A percentile compares a stretch with the other conserved stretches of the same genome.
These are phyloP conservation scores for Saturnispora hagleri DNA, from an alignment of 805 yeast species.

Conservation along the genomic window DNA sequence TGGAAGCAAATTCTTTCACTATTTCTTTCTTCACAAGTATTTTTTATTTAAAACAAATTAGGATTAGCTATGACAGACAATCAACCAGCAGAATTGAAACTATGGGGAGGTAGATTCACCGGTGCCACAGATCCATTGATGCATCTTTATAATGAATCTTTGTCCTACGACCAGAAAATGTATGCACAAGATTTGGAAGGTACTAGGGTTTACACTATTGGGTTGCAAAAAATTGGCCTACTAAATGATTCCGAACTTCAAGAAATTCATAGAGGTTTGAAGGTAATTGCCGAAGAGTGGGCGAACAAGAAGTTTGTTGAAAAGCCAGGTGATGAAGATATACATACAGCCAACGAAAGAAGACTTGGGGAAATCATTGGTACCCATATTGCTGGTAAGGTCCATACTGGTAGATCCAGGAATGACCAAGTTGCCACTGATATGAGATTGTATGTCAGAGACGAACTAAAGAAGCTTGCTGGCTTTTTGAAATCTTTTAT, in stretches of 20 bases:
- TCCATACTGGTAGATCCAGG: slow-evolving; percentile 98
- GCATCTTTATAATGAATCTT: slow-evolving; percentile 94
- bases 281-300: slow-evolving; percentile 74
- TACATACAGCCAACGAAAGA: slow-evolving; percentile 98
- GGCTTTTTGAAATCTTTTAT: slow-evolving; percentile 54
- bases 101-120: slow-evolving; percentile 99
- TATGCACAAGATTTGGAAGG: slow-evolving; percentile 91
- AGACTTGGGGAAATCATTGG: slow-evolving; percentile 95
- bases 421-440: slow-evolving; percentile 99
- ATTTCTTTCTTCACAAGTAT: no score
- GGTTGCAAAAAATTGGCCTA: slow-evolving; percentile 70
- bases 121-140: slow-evolving; percentile 95
- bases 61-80: slow-evolving; percentile 23
- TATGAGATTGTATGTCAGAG: slow-evolving; percentile 90
- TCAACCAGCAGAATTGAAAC: slow-evolving; percentile 56
- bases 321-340: slow-evolving; percentile 91
- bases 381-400: slow-evolving; percentile 88
- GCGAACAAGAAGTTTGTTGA: slow-evolving; percentile 53
- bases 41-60: not conserved
- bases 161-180: slow-evolving; percentile 94
- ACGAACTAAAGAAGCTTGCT: slow-evolving; percentile 53
- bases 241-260: slow-evolving; percentile 62
- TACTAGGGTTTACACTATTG: slow-evolving; percentile 86
- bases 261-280: slow-evolving; percentile 80
- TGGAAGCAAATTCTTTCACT: not conserved